These are phyloP conservation scores for Candida qinlingensis DNA, from an alignment of 805 yeast genomes.

Conservation along the genomic window DNA sequence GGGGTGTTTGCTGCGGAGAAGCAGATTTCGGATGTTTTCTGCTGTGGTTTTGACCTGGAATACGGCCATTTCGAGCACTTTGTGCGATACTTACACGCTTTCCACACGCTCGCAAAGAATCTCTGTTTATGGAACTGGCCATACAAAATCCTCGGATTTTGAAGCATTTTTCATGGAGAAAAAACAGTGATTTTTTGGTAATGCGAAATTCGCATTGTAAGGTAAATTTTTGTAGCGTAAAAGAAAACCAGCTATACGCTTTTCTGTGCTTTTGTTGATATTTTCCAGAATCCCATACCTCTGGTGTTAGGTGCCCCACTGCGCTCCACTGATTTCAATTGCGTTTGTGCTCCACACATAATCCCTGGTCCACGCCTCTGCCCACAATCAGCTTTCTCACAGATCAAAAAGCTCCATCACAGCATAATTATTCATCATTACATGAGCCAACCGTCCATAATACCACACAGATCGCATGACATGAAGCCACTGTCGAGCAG, in stretches of 20 bases:
- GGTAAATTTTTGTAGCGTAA: too few relatives aligned
- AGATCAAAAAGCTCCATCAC: neutral
- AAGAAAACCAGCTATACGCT: too few relatives aligned
- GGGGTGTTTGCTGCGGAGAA: too few relatives aligned
- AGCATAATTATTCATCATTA: neutral
- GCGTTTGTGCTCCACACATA: neutral
- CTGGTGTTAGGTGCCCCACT: neutral
- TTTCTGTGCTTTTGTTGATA: too few relatives aligned
- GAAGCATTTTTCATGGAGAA: conserved; percentile 1
- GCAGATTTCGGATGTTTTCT: too few relatives aligned
- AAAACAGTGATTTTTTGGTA: neutral
- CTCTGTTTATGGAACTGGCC: neutral
- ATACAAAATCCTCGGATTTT: conserved; percentile 6
- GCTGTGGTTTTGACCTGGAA: too few relatives aligned
- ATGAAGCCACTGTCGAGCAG: neutral
- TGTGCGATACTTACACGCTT: too few relatives aligned
- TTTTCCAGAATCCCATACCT: too few relatives aligned
- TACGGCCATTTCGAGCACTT: too few relatives aligned
- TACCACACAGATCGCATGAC: neutral
- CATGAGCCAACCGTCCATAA: conserved; percentile 1
- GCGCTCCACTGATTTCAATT: neutral
- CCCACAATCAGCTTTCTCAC: too few relatives aligned
- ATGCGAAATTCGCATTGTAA: too few relatives aligned
- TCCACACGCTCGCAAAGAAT: neutral
- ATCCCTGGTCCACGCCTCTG: too few relatives aligned